phyloP scores from a whole-genome alignment of 495 filamentous ascomycete genomes.

The Ramalina peruviana region DNA sequence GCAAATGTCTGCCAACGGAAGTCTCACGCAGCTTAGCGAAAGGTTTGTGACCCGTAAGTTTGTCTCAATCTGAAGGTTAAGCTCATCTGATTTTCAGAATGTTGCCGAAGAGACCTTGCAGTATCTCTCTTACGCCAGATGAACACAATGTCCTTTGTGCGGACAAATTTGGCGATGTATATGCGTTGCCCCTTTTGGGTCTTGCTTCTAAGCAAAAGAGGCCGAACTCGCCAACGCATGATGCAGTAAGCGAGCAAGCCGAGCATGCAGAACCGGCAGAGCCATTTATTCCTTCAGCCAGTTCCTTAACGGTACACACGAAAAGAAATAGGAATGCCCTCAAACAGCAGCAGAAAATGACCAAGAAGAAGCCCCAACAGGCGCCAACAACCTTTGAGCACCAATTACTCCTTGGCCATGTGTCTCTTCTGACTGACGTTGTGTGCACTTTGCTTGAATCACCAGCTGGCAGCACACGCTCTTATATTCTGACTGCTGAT shows the following conservation, averaged over 20 bases:
- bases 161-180: conserved; percentile 96
- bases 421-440: conserved; percentile 80
- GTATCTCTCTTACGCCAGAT: conserved; percentile 53
- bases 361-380: conserved; percentile 24
- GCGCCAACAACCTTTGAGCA: conserved; percentile 47
- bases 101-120: conserved; percentile 82
- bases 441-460: conserved; percentile 26
- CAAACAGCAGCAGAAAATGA: conserved; percentile 50
- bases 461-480: conserved; percentile 21
- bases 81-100: conserved; percentile 32
- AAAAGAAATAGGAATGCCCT: conserved; percentile 61
- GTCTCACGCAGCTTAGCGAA: conserved; percentile 52
- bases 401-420: conserved; percentile 72
- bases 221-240: conserved; percentile 1
- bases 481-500: conserved; percentile 78
- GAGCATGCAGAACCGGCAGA: conserved; percentile 11
- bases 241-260: background rate
- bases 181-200: conserved; percentile 60
- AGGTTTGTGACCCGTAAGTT: conserved; percentile 36
- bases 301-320: conserved; percentile 68
- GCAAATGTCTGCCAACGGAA: conserved; percentile 42
- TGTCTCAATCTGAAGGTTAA: background rate
- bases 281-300: conserved; percentile 45
- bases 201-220: background rate
- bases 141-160: conserved; percentile 58